phyloP scores from a whole-genome alignment of 1,139 yeast species.

The Candida frijolesensis region DNA sequence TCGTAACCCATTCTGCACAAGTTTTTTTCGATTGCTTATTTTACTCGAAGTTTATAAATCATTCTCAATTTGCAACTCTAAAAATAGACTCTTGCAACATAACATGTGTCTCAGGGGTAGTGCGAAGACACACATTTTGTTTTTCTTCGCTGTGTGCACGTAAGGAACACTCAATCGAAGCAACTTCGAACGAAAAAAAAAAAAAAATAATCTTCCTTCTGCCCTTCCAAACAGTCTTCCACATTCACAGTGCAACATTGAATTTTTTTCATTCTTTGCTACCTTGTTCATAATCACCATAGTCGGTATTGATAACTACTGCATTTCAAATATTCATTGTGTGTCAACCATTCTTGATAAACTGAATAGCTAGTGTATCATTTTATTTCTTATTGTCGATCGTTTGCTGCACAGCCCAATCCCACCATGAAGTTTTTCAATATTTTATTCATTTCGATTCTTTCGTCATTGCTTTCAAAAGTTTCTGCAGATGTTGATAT shows the following conservation, averaged over 20 bases:
- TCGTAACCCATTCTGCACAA: no score
- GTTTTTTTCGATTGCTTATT: no score
- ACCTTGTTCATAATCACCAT: not conserved
- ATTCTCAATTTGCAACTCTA: not conserved
- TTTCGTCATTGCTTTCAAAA: constrained; percentile 4
- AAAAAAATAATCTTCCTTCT: not conserved
- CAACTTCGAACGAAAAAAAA: not conserved
- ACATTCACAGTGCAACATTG: not conserved
- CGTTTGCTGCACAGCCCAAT: not conserved
- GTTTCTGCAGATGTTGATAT: constrained; percentile 58
- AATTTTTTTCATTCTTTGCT: not conserved
- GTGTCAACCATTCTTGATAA: not conserved
- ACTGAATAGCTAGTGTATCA: not conserved
- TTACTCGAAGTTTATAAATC: not conserved
- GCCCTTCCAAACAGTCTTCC: not conserved
- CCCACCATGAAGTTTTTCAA: constrained; percentile 4
- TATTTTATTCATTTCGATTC: constrained; percentile 5
- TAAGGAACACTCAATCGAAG: not conserved
- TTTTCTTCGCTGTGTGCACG: not conserved
- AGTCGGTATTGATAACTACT: not conserved
- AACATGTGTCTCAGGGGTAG: not conserved
- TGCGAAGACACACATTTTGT: not conserved
- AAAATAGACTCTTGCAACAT: not conserved
- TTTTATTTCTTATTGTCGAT: not conserved
- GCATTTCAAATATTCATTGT: not conserved